Percentiles rank a stretch among this genome's conserved stretches.
Conservation (phyloP, 306 rosid genomes). For the Begonia peltatifolia region DNA sequence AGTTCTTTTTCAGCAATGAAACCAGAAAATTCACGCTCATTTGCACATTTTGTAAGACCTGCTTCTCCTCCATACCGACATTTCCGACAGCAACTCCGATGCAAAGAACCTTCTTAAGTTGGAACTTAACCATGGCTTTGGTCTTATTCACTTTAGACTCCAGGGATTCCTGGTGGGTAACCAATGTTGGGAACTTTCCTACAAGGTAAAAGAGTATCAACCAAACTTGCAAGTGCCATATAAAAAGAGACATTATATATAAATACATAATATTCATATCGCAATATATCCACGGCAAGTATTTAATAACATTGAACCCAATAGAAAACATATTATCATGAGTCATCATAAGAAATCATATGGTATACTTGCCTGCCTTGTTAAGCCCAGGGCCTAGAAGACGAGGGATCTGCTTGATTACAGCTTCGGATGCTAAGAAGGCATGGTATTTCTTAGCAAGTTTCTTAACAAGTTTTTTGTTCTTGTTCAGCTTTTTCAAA, state of each 20-base stretch:
- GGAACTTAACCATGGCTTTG: slow-evolving; percentile 76
- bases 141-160: slow-evolving; percentile 75
- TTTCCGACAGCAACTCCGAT: slow-evolving; percentile 93
- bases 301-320: too few relatives aligned
- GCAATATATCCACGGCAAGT: too few relatives aligned
- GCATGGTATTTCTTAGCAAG: slow-evolving; percentile 78
- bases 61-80: slow-evolving; percentile 79
- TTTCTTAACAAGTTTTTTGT: slow-evolving; percentile 66
- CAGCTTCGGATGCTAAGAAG: slow-evolving; percentile 81
- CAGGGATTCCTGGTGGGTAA: slow-evolving; percentile 69
- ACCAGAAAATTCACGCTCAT: slow-evolving; percentile 75
- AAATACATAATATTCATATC: too few relatives aligned
- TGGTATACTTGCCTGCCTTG: slow-evolving; percentile 58
- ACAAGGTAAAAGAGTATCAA: neutral
- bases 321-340: neutral
- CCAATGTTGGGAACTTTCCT: slow-evolving; percentile 84
- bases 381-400: slow-evolving; percentile 88
- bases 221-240: too few relatives aligned
- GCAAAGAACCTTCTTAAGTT: slow-evolving; percentile 76
- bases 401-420: slow-evolving; percentile 83
- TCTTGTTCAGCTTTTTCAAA: slow-evolving; percentile 74
- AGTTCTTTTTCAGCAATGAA: slow-evolving; percentile 67
- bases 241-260: too few relatives aligned
- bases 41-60: slow-evolving; percentile 77
- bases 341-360: neutral